Evolutionary conservation across 2,329 filamentous ascomycete species (phyloP), one percentile per base, ranked within the genome.

Genomic region (Pseudogymnoascus sp.): DNA sequence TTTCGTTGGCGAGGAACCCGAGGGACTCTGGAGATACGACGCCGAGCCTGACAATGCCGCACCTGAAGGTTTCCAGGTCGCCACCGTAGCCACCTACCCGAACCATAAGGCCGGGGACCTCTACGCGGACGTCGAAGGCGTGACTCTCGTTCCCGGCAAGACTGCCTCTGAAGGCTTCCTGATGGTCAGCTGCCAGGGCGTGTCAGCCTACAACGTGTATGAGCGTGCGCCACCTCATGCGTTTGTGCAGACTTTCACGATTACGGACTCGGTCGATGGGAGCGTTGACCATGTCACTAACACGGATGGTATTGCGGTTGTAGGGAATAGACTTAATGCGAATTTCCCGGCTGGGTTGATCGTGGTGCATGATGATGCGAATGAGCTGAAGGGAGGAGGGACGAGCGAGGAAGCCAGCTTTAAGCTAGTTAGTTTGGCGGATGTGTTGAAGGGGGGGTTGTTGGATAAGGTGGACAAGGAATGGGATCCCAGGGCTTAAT

Each of bases 301-400:
- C 63, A 82, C 80, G 0, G 80, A 82, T 60, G 80, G 80, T 0
- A 70, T 82, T 28, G 64, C 78, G 0, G 80, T 53, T 18, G 43
- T 53, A 0, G 43, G 43, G 1, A 53, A 53, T 4, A 53, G 43
- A 18, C 43, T 53, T 38, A 77, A 78, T 30, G 66, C 64, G 15
- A 71, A 73, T 20, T 79, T 77, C 59, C 75, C 75, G 0, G 66
- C 69, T 6, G 79, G 80, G 0, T 50, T 82, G 22, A 65, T 82
- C 2, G 79, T 82, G 3, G 75, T 78, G 11, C 80, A 82, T 62
- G 80, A 82, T 63, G 80, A 83, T 67, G 76, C 77, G 2, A 83
- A 82, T 61, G 75, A 82, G 69, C 67, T 80, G 6, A 70, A 74
- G 0, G 74, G 68, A 5, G 78, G 79, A 0, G 73, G 75, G 3